These are phyloP conservation scores for Ramularia collo-cygni DNA, from an alignment of 2,329 filamentous ascomycete species.

Conservation along the genomic window DNA sequence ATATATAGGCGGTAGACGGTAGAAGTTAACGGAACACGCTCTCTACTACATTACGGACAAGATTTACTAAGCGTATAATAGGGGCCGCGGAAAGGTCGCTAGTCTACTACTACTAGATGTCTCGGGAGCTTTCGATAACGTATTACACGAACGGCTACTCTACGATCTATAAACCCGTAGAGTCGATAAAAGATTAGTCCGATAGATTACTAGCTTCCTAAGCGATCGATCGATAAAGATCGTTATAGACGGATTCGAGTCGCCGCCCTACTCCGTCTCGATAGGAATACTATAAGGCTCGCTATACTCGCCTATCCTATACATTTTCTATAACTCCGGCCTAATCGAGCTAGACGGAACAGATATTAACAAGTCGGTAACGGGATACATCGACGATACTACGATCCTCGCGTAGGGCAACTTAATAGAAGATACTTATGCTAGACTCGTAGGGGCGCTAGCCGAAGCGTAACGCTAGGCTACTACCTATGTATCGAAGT, in stretches of 20 bases:
- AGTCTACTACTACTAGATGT: too few relatives aligned
- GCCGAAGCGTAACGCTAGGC: neutral
- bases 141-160: too few relatives aligned
- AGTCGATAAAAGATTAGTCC: neutral
- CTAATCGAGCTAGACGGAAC: neutral
- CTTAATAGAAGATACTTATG: neutral
- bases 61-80: too few relatives aligned
- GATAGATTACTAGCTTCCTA: neutral
- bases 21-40: slow-evolving; percentile 22
- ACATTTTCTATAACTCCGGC: slow-evolving; percentile 3
- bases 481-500: slow-evolving; percentile 3
- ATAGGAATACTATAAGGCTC: slow-evolving; percentile 1
- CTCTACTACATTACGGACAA: slow-evolving; percentile 24
- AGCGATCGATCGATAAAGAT: neutral
- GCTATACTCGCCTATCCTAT: slow-evolving; percentile 2
- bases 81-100: too few relatives aligned
- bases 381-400: slow-evolving; percentile 1
- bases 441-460: neutral
- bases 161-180: neutral
- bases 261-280: neutral
- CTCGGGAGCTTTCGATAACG: too few relatives aligned
- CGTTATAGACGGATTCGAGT: neutral
- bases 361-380: neutral
- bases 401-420: neutral
- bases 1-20: slow-evolving; percentile 26